Evolutionary conservation across 805 yeast species (phyloP), one percentile per base, ranked within the genome.

Genomic region (Yamadazyma akitaensis): DNA sequence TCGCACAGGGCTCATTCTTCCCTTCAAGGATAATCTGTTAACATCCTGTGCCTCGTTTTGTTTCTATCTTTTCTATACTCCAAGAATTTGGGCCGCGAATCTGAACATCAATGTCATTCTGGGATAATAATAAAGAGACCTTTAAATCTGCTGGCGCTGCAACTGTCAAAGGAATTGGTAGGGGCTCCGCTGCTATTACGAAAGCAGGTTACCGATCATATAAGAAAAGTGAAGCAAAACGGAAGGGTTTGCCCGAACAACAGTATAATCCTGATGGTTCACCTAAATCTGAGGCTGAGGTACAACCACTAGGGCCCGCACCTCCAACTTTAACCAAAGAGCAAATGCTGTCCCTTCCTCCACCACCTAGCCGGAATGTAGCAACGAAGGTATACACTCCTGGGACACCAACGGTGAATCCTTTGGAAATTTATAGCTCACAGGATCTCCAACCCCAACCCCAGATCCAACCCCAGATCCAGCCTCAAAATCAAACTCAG

Each of bases 131-230:
- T 60, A 80, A 79, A 53, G 84, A 61, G 46, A 54, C 76, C 0
- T 69, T 80, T 55, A 77, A 77, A 48, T 55, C 72, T 1, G 84
- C 75, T 0, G 77, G 82, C 2, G 53, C 63, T 5, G 72, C 80
- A 18, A 73, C 80, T 0, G 68, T 68, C 41, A 72, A 68, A 48
- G 82, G 81, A 5, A 72, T 78, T 19, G 83, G 81, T 6, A 65
- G 58, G 40, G 84, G 81, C 3, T 66, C 80, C 2, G 73, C 63
- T 16, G 72, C 79, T 0, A 66, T 77, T 0, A 65, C 75, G 2
- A 75, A 76, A 50, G 79, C 79, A n/a, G 82, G 81, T 0, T 66
- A 70, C 51, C 61, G 62, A 9, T 76, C 82, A 1, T 78, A 77
- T 57, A 77, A 77, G 50, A 73, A 73, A 42, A 64, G 65, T 51